Conservation (phyloP, 176 grass and related monocot genomes). For the Carex myosuroides region DNA sequence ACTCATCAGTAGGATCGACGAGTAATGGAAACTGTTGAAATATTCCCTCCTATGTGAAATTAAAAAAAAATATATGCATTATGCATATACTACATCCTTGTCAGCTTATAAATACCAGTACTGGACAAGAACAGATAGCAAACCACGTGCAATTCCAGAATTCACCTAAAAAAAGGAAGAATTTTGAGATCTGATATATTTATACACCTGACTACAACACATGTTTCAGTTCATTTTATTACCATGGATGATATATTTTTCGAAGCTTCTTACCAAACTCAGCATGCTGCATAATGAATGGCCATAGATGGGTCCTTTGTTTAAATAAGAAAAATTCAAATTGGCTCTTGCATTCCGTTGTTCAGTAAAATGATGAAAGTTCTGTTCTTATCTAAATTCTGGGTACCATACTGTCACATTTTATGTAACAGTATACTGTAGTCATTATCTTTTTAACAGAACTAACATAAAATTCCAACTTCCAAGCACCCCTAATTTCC, state of each 20-base stretch:
- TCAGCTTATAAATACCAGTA: background rate
- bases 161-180: background rate
- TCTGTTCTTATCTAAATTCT: background rate
- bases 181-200: background rate
- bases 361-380: background rate
- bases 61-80: background rate
- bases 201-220: background rate
- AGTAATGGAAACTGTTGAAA: background rate
- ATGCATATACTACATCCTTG: too few relatives aligned
- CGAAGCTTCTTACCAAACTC: background rate
- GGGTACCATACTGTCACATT: background rate
- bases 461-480: background rate
- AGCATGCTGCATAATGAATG: background rate
- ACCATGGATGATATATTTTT: background rate
- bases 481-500: background rate
- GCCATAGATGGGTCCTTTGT: background rate
- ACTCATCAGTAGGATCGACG: too few relatives aligned
- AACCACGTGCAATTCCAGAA: background rate
- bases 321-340: background rate
- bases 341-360: background rate
- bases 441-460: background rate
- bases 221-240: background rate
- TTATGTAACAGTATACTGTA: background rate
- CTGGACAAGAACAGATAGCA: too few relatives aligned
- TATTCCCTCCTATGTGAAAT: background rate